phyloP scores from a whole-genome alignment of 73 alveolate species.

The Tetrahymena elliotti region DNA sequence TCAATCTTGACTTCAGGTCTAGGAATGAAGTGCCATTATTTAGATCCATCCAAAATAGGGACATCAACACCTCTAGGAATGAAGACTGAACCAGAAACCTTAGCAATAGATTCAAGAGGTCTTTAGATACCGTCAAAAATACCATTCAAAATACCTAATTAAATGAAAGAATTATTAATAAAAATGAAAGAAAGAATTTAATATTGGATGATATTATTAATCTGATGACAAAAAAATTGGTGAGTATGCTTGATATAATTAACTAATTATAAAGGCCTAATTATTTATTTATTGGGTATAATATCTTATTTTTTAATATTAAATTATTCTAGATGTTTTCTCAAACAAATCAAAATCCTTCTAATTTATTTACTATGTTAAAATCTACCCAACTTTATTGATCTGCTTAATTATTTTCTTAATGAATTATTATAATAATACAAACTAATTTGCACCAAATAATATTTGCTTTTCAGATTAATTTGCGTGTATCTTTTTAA shows the following conservation, averaged over 20 bases:
- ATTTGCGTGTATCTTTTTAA: neutral
- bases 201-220: neutral
- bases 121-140: conserved; percentile 78
- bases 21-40: conserved; percentile 95
- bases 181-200: neutral
- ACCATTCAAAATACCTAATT: conserved; percentile 70
- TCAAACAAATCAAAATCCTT: neutral
- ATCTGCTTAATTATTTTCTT: no score
- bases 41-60: conserved; percentile 77
- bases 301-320: neutral
- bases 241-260: no score
- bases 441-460: neutral
- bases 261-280: no score
- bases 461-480: neutral
- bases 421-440: no score
- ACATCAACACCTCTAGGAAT: conserved; percentile 98
- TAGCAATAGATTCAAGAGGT: conserved; percentile 43
- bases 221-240: no score
- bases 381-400: neutral
- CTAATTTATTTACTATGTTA: neutral
- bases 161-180: neutral
- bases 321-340: neutral
- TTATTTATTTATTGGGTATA: no score
- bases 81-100: conserved; percentile 52
- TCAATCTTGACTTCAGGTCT: conserved; percentile 61